Evolutionary conservation across 169 alveolate genomes (phyloP).

Genomic region (Fabrea salina): DNA sequence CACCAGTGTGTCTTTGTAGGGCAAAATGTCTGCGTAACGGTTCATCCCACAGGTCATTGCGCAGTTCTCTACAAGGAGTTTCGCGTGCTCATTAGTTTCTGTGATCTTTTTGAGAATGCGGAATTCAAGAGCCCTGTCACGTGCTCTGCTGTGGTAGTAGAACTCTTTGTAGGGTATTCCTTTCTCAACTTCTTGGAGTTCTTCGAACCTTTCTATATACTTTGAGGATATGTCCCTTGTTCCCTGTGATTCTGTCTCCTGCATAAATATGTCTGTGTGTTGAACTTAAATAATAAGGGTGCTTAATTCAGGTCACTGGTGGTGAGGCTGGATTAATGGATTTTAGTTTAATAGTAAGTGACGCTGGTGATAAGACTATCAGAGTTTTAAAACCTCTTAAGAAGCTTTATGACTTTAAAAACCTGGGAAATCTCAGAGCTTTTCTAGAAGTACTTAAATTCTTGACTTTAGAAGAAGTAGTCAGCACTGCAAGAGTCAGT

Average conservation of each 20-base stretch:
- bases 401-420: too few species aligned
- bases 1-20: not conserved
- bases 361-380: too few species aligned
- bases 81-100: conserved; percentile 47
- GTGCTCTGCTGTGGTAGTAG: conserved; percentile 14
- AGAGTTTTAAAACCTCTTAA: too few species aligned
- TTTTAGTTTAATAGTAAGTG: too few species aligned
- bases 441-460: too few species aligned
- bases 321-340: too few species aligned
- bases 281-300: too few species aligned
- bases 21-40: conserved; percentile 38
- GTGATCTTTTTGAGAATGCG: conserved; percentile 47
- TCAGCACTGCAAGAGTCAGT: too few species aligned
- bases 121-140: conserved; percentile 51
- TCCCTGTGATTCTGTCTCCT: not conserved
- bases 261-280: too few species aligned
- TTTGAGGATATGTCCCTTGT: conserved; percentile 22
- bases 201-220: conserved; percentile 18
- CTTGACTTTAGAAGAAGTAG: too few species aligned
- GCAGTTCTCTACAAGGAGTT: conserved; percentile 31
- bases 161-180: conserved; percentile 41
- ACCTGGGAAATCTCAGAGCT: too few species aligned
- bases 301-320: too few species aligned
- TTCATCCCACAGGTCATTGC: conserved; percentile 37
- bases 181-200: conserved; percentile 38